Percentiles rank a stretch among this genome's conserved stretches.
phyloP scores from a whole-genome alignment of 2,329 filamentous ascomycete genomes.

The Lachnellula arida region DNA sequence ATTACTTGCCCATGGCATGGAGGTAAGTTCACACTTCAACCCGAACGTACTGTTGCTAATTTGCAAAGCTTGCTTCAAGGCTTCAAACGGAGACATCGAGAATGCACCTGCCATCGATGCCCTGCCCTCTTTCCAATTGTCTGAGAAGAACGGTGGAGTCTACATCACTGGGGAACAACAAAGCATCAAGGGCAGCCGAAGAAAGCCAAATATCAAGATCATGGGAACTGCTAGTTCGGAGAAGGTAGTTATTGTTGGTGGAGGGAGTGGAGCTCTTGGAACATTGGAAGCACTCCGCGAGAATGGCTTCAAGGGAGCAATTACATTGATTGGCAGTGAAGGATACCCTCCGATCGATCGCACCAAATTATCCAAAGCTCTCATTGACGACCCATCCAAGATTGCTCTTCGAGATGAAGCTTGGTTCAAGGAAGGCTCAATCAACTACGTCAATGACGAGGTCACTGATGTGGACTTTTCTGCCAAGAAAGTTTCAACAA shows the following conservation, averaged over 20 bases:
- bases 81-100: slow-evolving; percentile 86
- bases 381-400: slow-evolving; percentile 76
- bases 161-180: slow-evolving; percentile 80
- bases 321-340: slow-evolving; percentile 82
- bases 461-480: slow-evolving; percentile 75
- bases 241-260: slow-evolving; percentile 80
- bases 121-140: slow-evolving; percentile 75
- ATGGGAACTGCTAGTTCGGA: slow-evolving; percentile 48
- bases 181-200: slow-evolving; percentile 69
- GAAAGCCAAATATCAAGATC: slow-evolving; percentile 71
- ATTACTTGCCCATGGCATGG: slow-evolving; percentile 96
- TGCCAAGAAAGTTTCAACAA: slow-evolving; percentile 68
- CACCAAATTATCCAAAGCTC: slow-evolving; percentile 90
- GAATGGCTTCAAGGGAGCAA: slow-evolving; percentile 70
- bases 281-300: slow-evolving; percentile 78
- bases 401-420: slow-evolving; percentile 69
- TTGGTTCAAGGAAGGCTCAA: slow-evolving; percentile 64
- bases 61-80: slow-evolving; percentile 78
- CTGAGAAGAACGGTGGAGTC: slow-evolving; percentile 75
- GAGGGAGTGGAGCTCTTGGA: slow-evolving; percentile 79
- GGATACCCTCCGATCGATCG: slow-evolving; percentile 86
- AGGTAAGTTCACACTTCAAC: slow-evolving; percentile 47
- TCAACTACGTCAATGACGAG: slow-evolving; percentile 55
- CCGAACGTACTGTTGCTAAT: background rate
- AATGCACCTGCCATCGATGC: slow-evolving; percentile 87